Base-by-base conservation (phyloP, 2,329 filamentous ascomycete genomes). In the Colletotrichum lentis region DNA sequence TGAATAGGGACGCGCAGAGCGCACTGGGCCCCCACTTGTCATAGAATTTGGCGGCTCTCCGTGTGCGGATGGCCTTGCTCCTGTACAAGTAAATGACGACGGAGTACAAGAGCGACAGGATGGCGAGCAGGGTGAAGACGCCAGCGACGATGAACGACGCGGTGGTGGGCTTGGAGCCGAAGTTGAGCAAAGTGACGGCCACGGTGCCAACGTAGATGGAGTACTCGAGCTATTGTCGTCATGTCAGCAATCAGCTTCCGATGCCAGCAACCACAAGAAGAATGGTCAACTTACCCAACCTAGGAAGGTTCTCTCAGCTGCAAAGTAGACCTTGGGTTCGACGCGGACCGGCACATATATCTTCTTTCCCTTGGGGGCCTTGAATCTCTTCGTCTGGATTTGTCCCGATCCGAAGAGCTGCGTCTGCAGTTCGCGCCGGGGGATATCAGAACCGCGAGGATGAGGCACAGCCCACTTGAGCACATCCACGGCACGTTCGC, bases 281-380 rank as follows among this genome's bases (percentile, higher is more conserved):
- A 35, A 50, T 58, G 11, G 12, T 24, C 44, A 31, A 81, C 88
- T 82, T 80, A 91, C 90, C 94, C 96, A 99, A 71, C 93, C 92
- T 65, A 99, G 86, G 81, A 97, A 99, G 0, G 96, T 99, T 71
- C 96, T 88, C 80, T 99, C 96, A 0, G 94, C 94, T 24, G 96
- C 96, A 77, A 99, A 97, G 79, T 94, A 97, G 58, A 99, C 96
- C 81, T 99, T 99, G 41, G 96, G 96, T 79, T 99, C 96, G 41
- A 99, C 94, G 56, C 96, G 90, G 63, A 98, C 91, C 16, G 95
- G 95, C 27, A 99, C 96, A 75, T 98, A 95, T 67, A 99, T 98
- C 78, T 92, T 92, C 87, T 94, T 95, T 62, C 92, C 92, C 77
- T 88, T 90, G 14, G 92, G 92, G 10, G 92, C 91, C 76, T 88